phyloP scores from a whole-genome alignment of 805 yeast genomes.

The Lipomyces anomalus region DNA sequence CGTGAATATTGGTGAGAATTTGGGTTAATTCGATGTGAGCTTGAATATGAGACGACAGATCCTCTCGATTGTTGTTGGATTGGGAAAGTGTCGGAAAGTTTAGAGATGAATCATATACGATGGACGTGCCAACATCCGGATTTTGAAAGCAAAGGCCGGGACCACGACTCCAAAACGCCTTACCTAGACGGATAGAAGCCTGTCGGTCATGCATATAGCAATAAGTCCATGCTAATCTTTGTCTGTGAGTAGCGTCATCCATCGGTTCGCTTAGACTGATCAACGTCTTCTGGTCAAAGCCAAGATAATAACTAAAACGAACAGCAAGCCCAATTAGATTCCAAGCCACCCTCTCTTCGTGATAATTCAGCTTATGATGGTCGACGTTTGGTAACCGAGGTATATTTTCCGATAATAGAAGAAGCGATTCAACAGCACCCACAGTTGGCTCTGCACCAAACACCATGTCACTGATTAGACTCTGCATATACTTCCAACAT shows the following conservation, averaged over 20 bases:
- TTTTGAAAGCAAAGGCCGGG: constrained; percentile 25
- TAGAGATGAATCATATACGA: constrained; percentile 9
- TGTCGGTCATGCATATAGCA: constrained; percentile 27
- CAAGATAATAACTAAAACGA: constrained; percentile 23
- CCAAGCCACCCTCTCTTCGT: constrained; percentile 25
- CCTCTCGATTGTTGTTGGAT: constrained; percentile 13
- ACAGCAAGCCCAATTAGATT: constrained; percentile 26
- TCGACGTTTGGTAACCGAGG: constrained; percentile 14
- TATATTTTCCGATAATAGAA: constrained; percentile 26
- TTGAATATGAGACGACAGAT: constrained; percentile 21
- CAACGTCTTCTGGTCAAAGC: constrained; percentile 26
- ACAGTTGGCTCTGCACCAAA: constrained; percentile 22
- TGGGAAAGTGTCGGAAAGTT: constrained; percentile 25
- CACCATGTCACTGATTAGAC: constrained; percentile 8
- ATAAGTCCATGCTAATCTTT: constrained; percentile 26
- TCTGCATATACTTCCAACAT: constrained; percentile 18
- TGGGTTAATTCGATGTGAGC: constrained; percentile 26
- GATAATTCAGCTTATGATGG: constrained; percentile 2
- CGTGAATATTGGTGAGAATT: constrained; percentile 26
- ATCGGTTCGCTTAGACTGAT: constrained; percentile 11
- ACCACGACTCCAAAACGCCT: constrained; percentile 27
- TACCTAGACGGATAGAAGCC: constrained; percentile 25
- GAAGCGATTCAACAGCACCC: constrained; percentile 25
- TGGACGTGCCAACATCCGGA: constrained; percentile 12
- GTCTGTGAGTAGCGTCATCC: constrained; percentile 22